Base-by-base conservation (phyloP, 1,139 yeast genomes). In the Diutina mesorugosa region DNA sequence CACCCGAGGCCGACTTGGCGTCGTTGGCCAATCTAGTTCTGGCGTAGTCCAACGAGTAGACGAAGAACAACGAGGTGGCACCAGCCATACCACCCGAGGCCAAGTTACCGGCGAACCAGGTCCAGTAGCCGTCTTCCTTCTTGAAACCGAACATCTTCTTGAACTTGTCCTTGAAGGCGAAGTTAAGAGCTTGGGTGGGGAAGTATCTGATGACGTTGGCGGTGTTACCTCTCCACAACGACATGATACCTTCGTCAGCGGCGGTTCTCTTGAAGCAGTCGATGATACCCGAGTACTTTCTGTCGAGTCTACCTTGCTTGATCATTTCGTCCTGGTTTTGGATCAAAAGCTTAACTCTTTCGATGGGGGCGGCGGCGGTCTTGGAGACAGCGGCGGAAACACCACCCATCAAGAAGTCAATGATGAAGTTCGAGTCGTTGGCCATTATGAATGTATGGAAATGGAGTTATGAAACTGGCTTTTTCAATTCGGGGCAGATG, bases 201-300 rank as follows among this genome's bases (percentile, higher is more conserved):
- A 85, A 85, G 81, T 85, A 85, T 76, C 90, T 84, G 73, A 85
- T 81, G 64, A 85, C 90, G 78, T 85, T 85, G 63, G 90, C 90
- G 61, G 90, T 83, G 86, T 85, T 85, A 77, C 90, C 90, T 79
- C 90, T 81, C 90, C 90, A 85, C 82, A 85, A 81, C 60, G 90
- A 74, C 61, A 74, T 75, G 60, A 83, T 66, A 75, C 90, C 90
- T 76, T 85, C 90, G 62, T 83, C 85, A 61, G 81, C 79, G 63
- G 84, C 79, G 63, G 90, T 85, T 72, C 90, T 83, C 67, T 71
- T 76, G 86, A 85, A 85, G 73, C 87, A 82, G 69, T 85, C 90
- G 61, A 64, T 72, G 65, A 85, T 84, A 78, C 90, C 90, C 62
- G 71, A 76, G 81, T 85, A 85, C 66, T 76, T 80, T 66, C 69